Evolutionary conservation across 768 basidiomycete genomes (phyloP), one percentile per base, ranked within the genome.

Genomic region (Symmetrospora coprosmae): DNA sequence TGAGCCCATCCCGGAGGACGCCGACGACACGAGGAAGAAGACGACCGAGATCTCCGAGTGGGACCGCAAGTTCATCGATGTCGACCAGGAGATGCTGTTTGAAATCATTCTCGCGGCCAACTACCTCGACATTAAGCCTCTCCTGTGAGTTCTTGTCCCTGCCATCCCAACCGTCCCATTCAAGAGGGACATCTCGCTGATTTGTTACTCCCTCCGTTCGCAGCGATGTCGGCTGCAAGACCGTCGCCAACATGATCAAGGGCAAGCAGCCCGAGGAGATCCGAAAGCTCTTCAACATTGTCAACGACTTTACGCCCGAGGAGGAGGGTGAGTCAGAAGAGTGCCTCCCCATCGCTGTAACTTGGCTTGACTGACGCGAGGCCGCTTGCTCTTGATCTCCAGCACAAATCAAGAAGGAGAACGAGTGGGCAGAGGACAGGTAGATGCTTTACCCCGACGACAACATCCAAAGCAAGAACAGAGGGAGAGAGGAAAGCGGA

Each of bases 241-340:
- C 89, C 2, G 91, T 94, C 4, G 94, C 94, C 14, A 97, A 97
- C 79, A 99, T 97, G 94, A 97, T 99, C 80, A 97, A 99, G 78
- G 94, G 94, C 33, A 99, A 99, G 81, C 92, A 91, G 2, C 94
- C 94, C 23, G 94, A 97, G 73, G 94, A 97, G 76, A 97, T 99
- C 67, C 84, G 92, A 61, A 96, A 96, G 71, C 81, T 97, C 53
- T 71, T 70, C 67, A 72, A 74, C 68, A 67, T 70, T 19, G 48
- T 55, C 31, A 90, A 90, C 72, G 94, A 96, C 75, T 99, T 99
- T 33, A 97, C 94, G 3, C 90, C 92, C 19, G 94, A 99, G 72
- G 94, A 97, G 73, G 94, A 99, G 83, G 92, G 89, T 45, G 45
- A 75, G 73, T 19, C 53, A 43, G 46, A 49, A 37, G n/a, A n/a